Evolutionary conservation across 345 rosid genomes (phyloP), one percentile per base, ranked within the genome.

Genomic region (Toxicodendron radicans): DNA sequence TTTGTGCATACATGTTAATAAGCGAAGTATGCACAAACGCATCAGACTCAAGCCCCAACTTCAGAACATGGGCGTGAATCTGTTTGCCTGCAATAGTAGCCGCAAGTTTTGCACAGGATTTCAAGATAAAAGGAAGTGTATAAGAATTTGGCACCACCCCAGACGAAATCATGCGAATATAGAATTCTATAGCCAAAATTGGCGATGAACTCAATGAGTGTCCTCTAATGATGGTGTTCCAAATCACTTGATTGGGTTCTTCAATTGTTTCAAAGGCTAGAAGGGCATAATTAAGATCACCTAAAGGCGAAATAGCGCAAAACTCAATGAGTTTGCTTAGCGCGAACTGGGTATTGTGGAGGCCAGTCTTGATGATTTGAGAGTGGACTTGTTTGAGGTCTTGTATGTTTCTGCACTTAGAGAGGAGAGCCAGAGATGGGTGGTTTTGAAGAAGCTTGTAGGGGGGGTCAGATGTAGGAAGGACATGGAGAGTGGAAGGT

Each of bases 341-440:
- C 21, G 88, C 88, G 72, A 84, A 90, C 41, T 86, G 90, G 87
- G 89, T 82, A 71, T 83, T 84, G 85, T 90, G 92, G 84, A 89
- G 94, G 24, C 96, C 96, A 0, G 88, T 85, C 67, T 82, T 90
- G 84, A 92, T 72, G 60, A 89, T 64, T 14, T 83, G 90, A 76
- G 86, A 79, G 83, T 90, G 96, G 76, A 81, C 79, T 76, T 85
- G 86, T 66, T 76, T 85, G 67, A 92, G 82, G 52, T 79, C 78
- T 65, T 79, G 72, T 51, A 72, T 76, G 81, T 68, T 79, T 73
- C 62, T 86, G 89, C 94, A 92, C 20, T 71, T 75, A 69, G 83
- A 80, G 80, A 91, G 91, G 61, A 87, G 96, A 52, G 85, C 75
- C 23, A 92, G 84, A 59, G 86, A 83, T 30, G 89, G 86, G 66